phyloP scores from a whole-genome alignment of 2,329 filamentous ascomycete species.

The Dothideomycetes sp. region DNA sequence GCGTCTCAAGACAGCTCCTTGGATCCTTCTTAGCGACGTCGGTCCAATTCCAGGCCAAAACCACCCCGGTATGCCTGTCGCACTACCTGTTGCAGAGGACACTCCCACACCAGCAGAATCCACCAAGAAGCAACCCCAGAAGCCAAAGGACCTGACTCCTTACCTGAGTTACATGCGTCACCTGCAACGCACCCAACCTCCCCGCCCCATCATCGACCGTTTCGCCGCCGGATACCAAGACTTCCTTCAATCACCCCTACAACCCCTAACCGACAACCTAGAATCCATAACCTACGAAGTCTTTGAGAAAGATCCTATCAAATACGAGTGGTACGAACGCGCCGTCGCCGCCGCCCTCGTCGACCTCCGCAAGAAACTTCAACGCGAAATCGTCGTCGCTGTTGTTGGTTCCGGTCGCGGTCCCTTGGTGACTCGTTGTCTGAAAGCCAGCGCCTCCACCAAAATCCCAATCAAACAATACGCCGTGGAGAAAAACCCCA shows the following conservation, averaged over 20 bases:
- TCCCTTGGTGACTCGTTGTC: slow-evolving; percentile 77
- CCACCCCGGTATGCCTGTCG: slow-evolving; percentile 1
- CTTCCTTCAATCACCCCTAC: slow-evolving; percentile 88
- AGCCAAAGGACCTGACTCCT: slow-evolving; percentile 44
- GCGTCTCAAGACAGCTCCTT: slow-evolving; percentile 48
- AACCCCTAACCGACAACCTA: slow-evolving; percentile 90
- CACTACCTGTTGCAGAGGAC: background rate
- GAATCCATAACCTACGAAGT: slow-evolving; percentile 98
- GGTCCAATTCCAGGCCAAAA: slow-evolving; percentile 41
- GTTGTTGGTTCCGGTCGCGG: slow-evolving; percentile 91
- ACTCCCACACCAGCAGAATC: slow-evolving; percentile 63
- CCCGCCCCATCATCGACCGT: slow-evolving; percentile 52
- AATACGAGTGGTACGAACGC: slow-evolving; percentile 90
- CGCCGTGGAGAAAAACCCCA: slow-evolving; percentile 96
- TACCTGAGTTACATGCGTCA: slow-evolving; percentile 77
- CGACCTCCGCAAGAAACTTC: slow-evolving; percentile 72
- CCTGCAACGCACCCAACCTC: slow-evolving; percentile 71
- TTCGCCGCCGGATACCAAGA: slow-evolving; percentile 75
- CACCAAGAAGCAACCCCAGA: slow-evolving; percentile 33
- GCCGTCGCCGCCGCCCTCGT: slow-evolving; percentile 71
- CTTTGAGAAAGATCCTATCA: slow-evolving; percentile 96
- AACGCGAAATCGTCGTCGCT: slow-evolving; percentile 70
- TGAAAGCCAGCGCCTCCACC: slow-evolving; percentile 68
- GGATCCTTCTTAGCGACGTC: slow-evolving; percentile 52
- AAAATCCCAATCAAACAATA: slow-evolving; percentile 75